Evolutionary conservation across 1,284 basidiomycete genomes (phyloP), one percentile per base, ranked within the genome.

Genomic region (Flammula alnicola): DNA sequence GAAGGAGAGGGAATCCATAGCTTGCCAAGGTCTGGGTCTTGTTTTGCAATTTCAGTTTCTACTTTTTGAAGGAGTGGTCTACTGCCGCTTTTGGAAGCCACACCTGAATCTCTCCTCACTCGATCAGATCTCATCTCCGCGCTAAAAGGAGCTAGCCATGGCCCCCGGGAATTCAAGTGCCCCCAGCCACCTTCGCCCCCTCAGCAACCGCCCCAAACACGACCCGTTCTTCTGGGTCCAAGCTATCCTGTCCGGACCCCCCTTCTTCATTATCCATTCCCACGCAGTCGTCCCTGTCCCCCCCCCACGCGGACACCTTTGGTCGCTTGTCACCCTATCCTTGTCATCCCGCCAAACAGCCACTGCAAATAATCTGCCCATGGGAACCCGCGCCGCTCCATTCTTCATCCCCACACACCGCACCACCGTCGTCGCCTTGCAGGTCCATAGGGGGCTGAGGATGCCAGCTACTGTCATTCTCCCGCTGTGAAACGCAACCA

Each of bases 1-100:
- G 67, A 83, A 86, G 51, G 72, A 67, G 59, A 78, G 71, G 56
- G 76, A 64, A 67, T 86, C 83, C 83, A 87, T 86, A 12, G 11
- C 11, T 54, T 51, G 19, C n/a, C 16, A 19, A 30, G 25, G 25
- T 22, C 14, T 37, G 36, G 19, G 36, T 37, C 35, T 10, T 36
- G 22, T 36, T 22, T 19, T 19, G 12, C 20, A 22, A 37, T 37
- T 19, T 19, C 10, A 22, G 36, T 23, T n/a, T 37, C 16, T 17
- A n/a, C 20, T 22, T 22, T 17, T 37, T 22, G 19, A 11, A 12
- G 29, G 14, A 14, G 29, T 5, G 11, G 11, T 31, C 5, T 31
- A 31, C 12, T n/a, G n/a, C n/a, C n/a, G n/a, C n/a, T n/a, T n/a
- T n/a, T n/a, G n/a, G 16, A 32, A 32, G 9, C 12, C 12, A 16